These are phyloP conservation scores for Aspergillus pseudoterreus DNA, from an alignment of 2,329 filamentous ascomycete species.

Conservation along the genomic window DNA sequence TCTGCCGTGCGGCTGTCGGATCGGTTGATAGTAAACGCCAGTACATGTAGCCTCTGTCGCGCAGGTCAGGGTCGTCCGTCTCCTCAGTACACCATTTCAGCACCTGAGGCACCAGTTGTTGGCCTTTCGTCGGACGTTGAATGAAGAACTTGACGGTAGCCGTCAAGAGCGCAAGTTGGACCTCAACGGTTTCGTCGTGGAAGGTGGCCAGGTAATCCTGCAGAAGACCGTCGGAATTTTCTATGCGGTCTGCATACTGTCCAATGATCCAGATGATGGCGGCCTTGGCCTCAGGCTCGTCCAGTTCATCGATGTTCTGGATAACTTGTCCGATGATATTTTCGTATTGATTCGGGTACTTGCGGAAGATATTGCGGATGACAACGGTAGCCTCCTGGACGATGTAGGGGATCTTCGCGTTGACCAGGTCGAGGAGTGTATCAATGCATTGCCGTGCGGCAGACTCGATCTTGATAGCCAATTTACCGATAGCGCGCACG, in stretches of 20 bases:
- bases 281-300: constrained; percentile 96
- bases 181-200: constrained; percentile 89
- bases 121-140: constrained; percentile 89
- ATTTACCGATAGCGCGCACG: constrained; percentile 92
- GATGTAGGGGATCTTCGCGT: constrained; percentile 98
- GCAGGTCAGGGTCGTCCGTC: constrained; percentile 96
- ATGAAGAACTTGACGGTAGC: constrained; percentile 98
- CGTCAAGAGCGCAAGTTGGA: constrained; percentile 89
- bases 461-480: constrained; percentile 98
- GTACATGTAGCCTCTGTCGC: constrained; percentile 98
- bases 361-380: constrained; percentile 97
- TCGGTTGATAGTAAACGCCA: constrained; percentile 94
- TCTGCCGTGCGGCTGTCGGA: constrained; percentile 75
- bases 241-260: constrained; percentile 94
- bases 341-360: constrained; percentile 98
- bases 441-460: constrained; percentile 89
- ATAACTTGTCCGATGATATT: constrained; percentile 94
- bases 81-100: constrained; percentile 98
- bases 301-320: constrained; percentile 91
- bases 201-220: constrained; percentile 96
- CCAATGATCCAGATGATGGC: constrained; percentile 99
- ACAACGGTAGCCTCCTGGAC: constrained; percentile 98
- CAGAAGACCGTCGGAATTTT: constrained; percentile 88
- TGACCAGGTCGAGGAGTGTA: constrained; percentile 84
- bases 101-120: constrained; percentile 88